phyloP scores from a whole-genome alignment of 148 eudicot genomes.

The Euryodendron excelsum region DNA sequence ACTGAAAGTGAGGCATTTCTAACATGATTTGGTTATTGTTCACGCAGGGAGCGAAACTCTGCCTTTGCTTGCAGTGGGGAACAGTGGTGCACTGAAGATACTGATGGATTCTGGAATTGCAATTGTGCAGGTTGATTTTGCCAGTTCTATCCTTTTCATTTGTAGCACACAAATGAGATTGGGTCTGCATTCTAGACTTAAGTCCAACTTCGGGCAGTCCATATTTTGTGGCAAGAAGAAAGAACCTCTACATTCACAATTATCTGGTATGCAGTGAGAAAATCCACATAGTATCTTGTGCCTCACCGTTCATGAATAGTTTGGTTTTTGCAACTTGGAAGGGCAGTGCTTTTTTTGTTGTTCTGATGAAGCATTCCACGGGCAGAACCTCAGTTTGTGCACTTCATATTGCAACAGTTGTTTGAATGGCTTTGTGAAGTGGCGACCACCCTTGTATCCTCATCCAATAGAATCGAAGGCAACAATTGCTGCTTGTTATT shows the following conservation, averaged over 20 bases:
- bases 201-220: background rate
- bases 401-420: background rate
- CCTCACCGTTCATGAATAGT: too few species aligned
- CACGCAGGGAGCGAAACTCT: background rate
- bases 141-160: background rate
- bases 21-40: background rate
- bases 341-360: too few species aligned
- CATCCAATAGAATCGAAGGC: too few species aligned
- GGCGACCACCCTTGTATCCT: too few species aligned
- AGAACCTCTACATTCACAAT: background rate
- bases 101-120: background rate
- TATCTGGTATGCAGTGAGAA: background rate
- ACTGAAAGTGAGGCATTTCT: background rate
- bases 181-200: background rate
- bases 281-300: background rate
- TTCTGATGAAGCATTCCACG: background rate
- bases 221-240: background rate
- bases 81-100: background rate
- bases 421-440: background rate
- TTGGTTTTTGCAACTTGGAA: too few species aligned
- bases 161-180: background rate
- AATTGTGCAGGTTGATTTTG: background rate
- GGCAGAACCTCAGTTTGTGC: background rate
- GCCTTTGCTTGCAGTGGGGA: background rate
- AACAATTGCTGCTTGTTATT: too few species aligned